Conservation (phyloP, 495 filamentous ascomycete species). For the Penicillium bialowiezense region DNA sequence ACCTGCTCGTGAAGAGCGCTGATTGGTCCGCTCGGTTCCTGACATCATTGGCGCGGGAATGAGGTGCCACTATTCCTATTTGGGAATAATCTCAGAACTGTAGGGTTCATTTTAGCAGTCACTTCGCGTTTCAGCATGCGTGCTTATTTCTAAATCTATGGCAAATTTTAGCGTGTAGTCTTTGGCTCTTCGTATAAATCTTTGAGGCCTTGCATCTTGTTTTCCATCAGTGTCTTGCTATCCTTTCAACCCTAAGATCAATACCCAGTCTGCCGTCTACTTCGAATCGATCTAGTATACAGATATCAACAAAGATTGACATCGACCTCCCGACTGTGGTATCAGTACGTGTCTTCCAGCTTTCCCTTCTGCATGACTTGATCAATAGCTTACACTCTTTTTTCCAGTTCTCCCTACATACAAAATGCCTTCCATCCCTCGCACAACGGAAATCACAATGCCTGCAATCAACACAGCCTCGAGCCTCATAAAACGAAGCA, state of each 20-base stretch:
- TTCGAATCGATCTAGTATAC: neutral
- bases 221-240: neutral
- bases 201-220: neutral
- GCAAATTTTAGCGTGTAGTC: neutral
- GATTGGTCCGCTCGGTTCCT: slow-evolving; percentile 27
- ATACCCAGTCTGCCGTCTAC: neutral
- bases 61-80: slow-evolving; percentile 13
- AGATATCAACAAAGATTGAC: neutral
- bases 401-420: neutral
- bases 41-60: slow-evolving; percentile 16
- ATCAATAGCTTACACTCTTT: slow-evolving; percentile 1
- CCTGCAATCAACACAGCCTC: neutral
- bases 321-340: neutral
- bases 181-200: neutral
- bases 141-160: neutral
- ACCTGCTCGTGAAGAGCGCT: neutral
- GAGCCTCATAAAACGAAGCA: slow-evolving; percentile 13
- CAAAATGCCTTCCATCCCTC: too few species aligned
- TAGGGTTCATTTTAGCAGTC: slow-evolving; percentile 11
- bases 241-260: neutral
- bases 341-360: neutral
- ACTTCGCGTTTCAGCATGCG: slow-evolving; percentile 15
- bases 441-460: neutral
- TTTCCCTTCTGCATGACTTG: neutral
- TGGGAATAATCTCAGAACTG: slow-evolving; percentile 10